Base-by-base conservation (phyloP, 2,329 filamentous ascomycete genomes). In the Mollisiaceae sp. region DNA sequence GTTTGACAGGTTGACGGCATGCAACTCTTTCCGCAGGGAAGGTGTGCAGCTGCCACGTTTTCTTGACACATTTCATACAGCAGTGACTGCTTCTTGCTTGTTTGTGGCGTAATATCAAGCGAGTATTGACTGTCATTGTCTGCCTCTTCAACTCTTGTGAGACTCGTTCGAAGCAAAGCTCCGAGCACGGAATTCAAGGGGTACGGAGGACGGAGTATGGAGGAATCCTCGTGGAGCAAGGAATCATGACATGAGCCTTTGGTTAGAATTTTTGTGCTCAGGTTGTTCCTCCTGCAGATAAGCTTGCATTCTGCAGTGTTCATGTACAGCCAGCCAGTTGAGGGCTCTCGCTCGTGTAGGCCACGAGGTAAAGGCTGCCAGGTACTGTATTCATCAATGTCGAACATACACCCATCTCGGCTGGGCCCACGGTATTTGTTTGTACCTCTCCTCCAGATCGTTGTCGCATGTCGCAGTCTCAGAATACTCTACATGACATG, bases 381-480 rank as follows among this genome's bases (percentile, higher is more conserved):
- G 35, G 38, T 27, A 35, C 56, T 32, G 27, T 32, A 32, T 32
- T 32, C 27, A 32, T 39, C 45, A 32, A 43, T 32, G 8, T 38
- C 55, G 18, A 24, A 57, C 24, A 32, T 11, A 18, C 27, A 24
- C 22, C 38, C 54, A 59, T 20, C 35, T 41, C 45, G 15, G 24
- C 36, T 41, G 35, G 15, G 24, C 36, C 41, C 32, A 45, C 41
- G 8, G 36, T 4, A 35, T 20, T 24, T 22, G 8, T 14, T 60
- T 38, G 22, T 63, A 14, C 43, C 22, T 35, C 24, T 5, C 3
- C 20, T 43, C 20, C 6, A 32, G 47, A 39, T 59, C 58, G 15
- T 55, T 64, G 62, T 64, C 57, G 62, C 62, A 64, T 50, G 39
- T 64, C 62, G 62, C 62, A 60, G 62, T 64, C 62, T 64, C 62